Base-by-base conservation (phyloP, 495 filamentous ascomycete species). In the Penicillium tannophilum region DNA sequence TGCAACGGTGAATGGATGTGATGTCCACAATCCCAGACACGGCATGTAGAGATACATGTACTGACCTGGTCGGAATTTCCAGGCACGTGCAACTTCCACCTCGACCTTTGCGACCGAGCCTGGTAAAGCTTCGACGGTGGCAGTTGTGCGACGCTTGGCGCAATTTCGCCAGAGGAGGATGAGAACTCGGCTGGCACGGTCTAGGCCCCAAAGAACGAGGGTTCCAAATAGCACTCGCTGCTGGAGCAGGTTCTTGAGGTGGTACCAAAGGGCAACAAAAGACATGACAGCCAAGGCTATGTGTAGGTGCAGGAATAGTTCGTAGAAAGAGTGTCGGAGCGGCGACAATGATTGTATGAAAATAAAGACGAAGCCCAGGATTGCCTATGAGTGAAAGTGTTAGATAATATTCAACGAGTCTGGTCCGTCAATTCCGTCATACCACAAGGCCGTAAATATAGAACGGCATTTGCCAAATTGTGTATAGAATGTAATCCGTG, bases 91-190 rank as follows among this genome's bases (percentile, higher is more conserved):
- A 10, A 84, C 69, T 10, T 76, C 68, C 24, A 84, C 74, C 24
- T 79, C 81, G 10, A 85, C 80, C 6, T 73, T 67, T 56, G 75
- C 72, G 53, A 83, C 70, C 61, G 78, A 71, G 63, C 82, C 66
- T 52, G 80, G 76, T 17, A 86, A 69, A 10, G 79, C 77, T 60
- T 86, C 81, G 43, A 84, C 71, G 0, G 69, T 79, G 31, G 84
- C 78, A 20, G 67, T 75, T 3, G 80, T 81, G 19, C 69, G 68
- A 9, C 66, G 64, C 43, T 68, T 69, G 41, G 73, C 68, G 55
- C 73, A 63, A 56, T 83, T 96, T 67, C 84, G 83, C 76, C 91
- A 93, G 30, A 82, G 52, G 7, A 85, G 60, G 28, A 76, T 75
- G 12, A 63, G 62, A 11, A 81, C 63, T 31, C 90, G 84, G 17